Base-by-base conservation (phyloP, 1,139 yeast genomes). In the Arxiozyma heterogenica region DNA sequence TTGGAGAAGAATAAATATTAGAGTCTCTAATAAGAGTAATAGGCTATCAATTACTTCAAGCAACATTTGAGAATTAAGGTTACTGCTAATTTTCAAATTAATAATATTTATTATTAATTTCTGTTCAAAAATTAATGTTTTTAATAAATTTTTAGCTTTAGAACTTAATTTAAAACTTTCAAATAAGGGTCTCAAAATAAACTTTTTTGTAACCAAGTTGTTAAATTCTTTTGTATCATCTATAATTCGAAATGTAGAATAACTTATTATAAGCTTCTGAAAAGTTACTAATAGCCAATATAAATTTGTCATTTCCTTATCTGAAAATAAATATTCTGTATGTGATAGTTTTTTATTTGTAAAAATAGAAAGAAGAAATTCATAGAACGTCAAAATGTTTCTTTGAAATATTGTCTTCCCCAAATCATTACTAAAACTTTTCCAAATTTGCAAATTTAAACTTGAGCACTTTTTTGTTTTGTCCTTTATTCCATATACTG, bases 221-320 rank as follows among this genome's bases (percentile, higher is more conserved):
- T 47, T 23, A 49, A 27, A 49, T 6, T 25, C 22, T 38, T 44
- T 41, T 6, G 27, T 12, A 44, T 52, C 22, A 6, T 25, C 41
- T 9, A n/a, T 22, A 22, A 50, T 39, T 15, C 41, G 39, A 34
- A 51, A 53, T 23, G 44, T 27, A 18, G 34, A n/a, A 21, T 41
- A 43, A 34, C 53, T 50, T 4, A 53, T n/a, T 4, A 51, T 25
- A 7, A 53, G 20, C 9, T 44, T 9, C 21, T 53, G 51, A 23
- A 52, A 39, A 41, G 47, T 34, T 18, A 39, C 21, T 23, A 51
- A 12, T 34, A 52, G 17, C 23, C 34, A 20, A 34, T 47, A 42
- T 25, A 47, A 11, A 1, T 39, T 30, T 3, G 7, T 25, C 38
- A 41, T 41, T n/a, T 47, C 50, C 20, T 22, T 9, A 22, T 39